These are phyloP conservation scores for Nymphaea colorata DNA, from an alignment of 164 flowering plant genomes.

Conservation along the genomic window DNA sequence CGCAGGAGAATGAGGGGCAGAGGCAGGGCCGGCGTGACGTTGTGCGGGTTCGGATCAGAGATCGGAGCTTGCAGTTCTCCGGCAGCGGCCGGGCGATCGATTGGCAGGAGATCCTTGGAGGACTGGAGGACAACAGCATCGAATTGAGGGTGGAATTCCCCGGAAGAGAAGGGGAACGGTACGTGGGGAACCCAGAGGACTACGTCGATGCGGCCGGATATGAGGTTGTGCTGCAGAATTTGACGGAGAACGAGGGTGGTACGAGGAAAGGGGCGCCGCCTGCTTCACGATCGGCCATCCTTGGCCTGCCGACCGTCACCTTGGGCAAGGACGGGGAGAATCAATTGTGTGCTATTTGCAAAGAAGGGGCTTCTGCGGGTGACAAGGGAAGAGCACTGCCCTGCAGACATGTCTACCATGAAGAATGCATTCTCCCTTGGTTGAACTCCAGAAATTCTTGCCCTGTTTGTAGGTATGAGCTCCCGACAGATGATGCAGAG, in stretches of 20 bases:
- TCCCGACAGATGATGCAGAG: constrained; percentile 72
- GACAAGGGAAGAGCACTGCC: constrained; percentile 56
- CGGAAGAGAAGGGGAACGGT: constrained; percentile 20
- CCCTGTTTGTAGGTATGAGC: constrained; percentile 75
- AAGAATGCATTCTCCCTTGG: constrained; percentile 75
- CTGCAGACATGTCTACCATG: constrained; percentile 77
- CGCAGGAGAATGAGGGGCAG: constrained; percentile 22
- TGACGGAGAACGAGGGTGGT: constrained; percentile 54
- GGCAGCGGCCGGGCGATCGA: constrained; percentile 35
- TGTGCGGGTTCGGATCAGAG: constrained; percentile 43
- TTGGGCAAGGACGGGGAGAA: constrained; percentile 25
- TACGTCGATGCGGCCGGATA: constrained; percentile 75
- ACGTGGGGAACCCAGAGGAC: constrained; percentile 66
- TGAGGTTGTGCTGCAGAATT: constrained; percentile 59
- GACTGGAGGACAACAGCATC: constrained; percentile 56
- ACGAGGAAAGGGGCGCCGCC: constrained; percentile 75
- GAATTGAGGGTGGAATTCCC: constrained; percentile 50
- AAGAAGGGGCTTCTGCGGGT: constrained; percentile 38
- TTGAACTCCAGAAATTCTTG: constrained; percentile 62
- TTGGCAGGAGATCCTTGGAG: constrained; percentile 71
- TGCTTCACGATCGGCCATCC: constrained; percentile 45
- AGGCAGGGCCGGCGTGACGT: constrained; percentile 39
- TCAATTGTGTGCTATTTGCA: constrained; percentile 59
- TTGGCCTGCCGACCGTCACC: constrained; percentile 25
- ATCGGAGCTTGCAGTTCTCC: constrained; percentile 31